A percentile compares a stretch with the other conserved stretches of the same genome.
These are phyloP conservation scores for Phytopythium aichiense DNA, from an alignment of 352 stramenopile genomes.

Conservation along the genomic window DNA sequence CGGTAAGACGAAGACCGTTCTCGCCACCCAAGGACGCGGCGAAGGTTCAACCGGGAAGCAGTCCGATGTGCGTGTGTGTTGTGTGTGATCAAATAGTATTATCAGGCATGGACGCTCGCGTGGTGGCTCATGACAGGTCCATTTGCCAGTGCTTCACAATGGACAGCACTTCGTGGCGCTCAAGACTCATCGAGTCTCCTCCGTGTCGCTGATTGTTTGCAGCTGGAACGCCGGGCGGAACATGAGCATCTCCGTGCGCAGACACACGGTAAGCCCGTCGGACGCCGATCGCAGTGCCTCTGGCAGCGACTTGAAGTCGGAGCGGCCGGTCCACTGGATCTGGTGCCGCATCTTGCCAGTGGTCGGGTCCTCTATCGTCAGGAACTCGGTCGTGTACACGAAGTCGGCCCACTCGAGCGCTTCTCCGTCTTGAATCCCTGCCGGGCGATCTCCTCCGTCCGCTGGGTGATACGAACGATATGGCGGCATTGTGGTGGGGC, in stretches of 20 bases:
- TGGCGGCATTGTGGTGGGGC: background rate
- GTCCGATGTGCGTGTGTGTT: too few species aligned
- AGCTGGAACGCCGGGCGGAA: background rate
- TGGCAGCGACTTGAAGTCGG: constrained; percentile 37
- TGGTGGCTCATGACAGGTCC: too few species aligned
- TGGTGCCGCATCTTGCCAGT: constrained; percentile 32
- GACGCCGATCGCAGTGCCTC: constrained; percentile 37
- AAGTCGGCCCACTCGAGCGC: constrained; percentile 39
- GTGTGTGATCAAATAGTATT: too few species aligned
- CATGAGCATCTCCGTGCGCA: constrained; percentile 12
- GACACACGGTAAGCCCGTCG: constrained; percentile 32
- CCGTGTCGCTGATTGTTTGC: too few species aligned
- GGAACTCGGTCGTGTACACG: constrained; percentile 40
- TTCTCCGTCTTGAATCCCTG: constrained; percentile 13
- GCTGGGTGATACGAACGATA: background rate
- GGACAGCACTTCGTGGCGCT: too few species aligned
- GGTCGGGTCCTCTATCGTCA: constrained; percentile 25
- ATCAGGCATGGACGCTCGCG: too few species aligned
- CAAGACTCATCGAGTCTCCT: too few species aligned
- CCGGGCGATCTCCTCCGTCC: background rate
- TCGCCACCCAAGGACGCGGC: too few species aligned
- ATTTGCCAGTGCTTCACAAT: too few species aligned
- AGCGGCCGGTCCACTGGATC: constrained; percentile 43
- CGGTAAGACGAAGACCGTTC: too few species aligned
- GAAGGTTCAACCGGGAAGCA: too few species aligned